Conservation (phyloP, 257 asterid genomes). For the Orobanche coerulescens region DNA sequence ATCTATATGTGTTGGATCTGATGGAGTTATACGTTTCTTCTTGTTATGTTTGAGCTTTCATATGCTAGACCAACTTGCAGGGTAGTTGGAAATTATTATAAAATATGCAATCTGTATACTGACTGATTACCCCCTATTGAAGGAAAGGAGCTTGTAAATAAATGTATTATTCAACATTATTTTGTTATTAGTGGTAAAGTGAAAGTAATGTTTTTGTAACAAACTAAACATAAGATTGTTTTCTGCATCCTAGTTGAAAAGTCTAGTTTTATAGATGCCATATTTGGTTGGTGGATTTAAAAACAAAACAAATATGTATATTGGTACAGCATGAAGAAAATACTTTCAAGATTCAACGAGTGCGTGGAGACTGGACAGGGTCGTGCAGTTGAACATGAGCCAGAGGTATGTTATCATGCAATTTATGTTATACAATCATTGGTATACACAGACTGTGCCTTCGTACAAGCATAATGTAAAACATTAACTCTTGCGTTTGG, state of each 20-base stretch:
- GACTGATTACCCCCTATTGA: too few relatives aligned
- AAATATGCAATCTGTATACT: too few relatives aligned
- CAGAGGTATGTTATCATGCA: not conserved
- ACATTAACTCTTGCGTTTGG: not conserved
- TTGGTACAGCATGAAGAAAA: constrained; percentile 11
- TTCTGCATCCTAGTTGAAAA: too few relatives aligned
- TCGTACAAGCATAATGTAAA: not conserved
- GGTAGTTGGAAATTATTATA: too few relatives aligned
- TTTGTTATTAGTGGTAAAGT: too few relatives aligned
- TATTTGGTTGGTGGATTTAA: not conserved
- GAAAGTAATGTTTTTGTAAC: not conserved
- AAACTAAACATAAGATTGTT: not conserved
- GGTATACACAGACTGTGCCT: not conserved
- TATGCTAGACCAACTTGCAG: too few relatives aligned
- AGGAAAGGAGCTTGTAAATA: too few relatives aligned
- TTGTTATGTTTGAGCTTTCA: too few relatives aligned
- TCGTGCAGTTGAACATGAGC: not conserved
- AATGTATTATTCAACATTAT: too few relatives aligned
- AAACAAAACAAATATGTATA: not conserved
- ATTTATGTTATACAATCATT: not conserved
- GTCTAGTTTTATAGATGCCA: not conserved
- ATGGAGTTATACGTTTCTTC: not conserved
- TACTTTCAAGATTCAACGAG: not conserved
- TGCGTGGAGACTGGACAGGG: not conserved
- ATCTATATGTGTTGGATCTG: not conserved